Conservation (phyloP, 208 protist genomes). For the Leishmania guyanensis region DNA sequence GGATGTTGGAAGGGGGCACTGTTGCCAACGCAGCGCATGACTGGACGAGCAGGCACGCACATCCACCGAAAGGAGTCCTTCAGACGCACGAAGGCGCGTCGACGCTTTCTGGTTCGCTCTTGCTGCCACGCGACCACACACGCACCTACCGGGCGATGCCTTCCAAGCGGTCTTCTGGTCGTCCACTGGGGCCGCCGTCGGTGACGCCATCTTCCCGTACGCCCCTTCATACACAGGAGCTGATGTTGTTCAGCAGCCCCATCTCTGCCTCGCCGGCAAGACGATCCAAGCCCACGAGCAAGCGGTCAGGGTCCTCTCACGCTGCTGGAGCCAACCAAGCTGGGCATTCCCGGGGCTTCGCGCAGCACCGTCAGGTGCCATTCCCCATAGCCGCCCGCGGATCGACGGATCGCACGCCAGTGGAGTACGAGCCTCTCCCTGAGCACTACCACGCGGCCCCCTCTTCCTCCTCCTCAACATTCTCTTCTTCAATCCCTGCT, state of each 20-base stretch:
- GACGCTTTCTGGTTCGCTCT: neutral
- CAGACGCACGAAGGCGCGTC: neutral
- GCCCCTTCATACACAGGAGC: conserved; percentile 24
- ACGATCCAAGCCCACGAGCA: conserved; percentile 1
- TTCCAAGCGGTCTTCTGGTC: conserved; percentile 10
- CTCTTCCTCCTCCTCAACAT: neutral
- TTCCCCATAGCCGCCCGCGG: neutral
- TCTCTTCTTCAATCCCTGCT: neutral
- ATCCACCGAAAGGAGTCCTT: neutral
- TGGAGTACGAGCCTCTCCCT: conserved; percentile 26
- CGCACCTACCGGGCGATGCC: conserved; percentile 7
- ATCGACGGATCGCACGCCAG: neutral
- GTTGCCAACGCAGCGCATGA: neutral
- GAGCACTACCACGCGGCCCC: conserved; percentile 16
- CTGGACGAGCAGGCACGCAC: neutral
- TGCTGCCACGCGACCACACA: neutral
- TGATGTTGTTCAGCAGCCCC: conserved; percentile 28
- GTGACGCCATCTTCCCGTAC: conserved; percentile 12
- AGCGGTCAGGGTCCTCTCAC: conserved; percentile 18
- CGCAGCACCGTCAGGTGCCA: conserved; percentile 8
- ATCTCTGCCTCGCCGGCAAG: neutral
- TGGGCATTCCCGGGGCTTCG: neutral
- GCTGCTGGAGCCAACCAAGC: neutral
- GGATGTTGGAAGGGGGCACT: neutral
- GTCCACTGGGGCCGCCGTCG: conserved; percentile 1